Evolutionary conservation across 768 basidiomycete genomes (phyloP).

Genomic region (Russula emetica): DNA sequence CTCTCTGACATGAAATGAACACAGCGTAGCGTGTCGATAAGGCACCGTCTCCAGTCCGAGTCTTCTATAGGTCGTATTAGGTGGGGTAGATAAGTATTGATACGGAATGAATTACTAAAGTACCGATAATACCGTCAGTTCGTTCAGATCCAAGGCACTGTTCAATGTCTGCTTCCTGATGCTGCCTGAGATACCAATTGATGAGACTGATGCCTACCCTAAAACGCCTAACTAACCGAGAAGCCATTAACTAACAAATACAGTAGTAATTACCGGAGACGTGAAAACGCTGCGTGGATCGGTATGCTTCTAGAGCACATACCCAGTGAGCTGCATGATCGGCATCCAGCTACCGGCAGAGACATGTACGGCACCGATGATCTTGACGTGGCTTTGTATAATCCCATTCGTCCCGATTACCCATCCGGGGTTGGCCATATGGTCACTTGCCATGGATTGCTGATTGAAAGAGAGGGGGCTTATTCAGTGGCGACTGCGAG

Average conservation of each 20-base stretch:
- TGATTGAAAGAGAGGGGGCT: neutral
- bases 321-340: slow-evolving; percentile 12
- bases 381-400: slow-evolving; percentile 1
- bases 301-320: slow-evolving; percentile 4
- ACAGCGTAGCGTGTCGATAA: neutral
- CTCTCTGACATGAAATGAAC: neutral
- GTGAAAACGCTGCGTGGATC: neutral
- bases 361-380: slow-evolving; percentile 16
- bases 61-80: neutral
- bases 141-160: neutral
- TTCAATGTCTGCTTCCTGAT: neutral
- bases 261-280: neutral
- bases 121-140: neutral
- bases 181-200: neutral
- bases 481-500: neutral
- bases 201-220: neutral
- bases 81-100: neutral
- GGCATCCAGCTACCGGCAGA: slow-evolving; percentile 21
- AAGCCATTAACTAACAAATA: neutral
- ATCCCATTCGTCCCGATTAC: slow-evolving; percentile 8
- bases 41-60: too few relatives aligned
- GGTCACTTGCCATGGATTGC: neutral
- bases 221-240: neutral
- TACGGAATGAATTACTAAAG: neutral
- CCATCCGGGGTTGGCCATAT: neutral